These are phyloP conservation scores for Microcyclospora tardicrescens DNA, from an alignment of 2,329 filamentous ascomycete species.

Conservation along the genomic window DNA sequence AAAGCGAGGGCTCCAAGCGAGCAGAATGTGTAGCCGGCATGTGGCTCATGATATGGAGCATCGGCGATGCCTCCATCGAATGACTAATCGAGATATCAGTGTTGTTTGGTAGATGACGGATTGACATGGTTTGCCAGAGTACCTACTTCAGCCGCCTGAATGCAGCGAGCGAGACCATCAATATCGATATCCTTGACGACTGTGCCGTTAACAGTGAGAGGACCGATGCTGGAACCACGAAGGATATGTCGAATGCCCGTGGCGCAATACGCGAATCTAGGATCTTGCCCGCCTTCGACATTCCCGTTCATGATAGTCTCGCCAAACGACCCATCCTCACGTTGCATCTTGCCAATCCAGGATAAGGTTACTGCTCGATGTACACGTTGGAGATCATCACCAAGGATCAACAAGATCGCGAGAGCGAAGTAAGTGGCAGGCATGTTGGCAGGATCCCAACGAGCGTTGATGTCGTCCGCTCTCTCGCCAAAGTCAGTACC, in stretches of 20 bases:
- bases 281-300: slow-evolving; percentile 69
- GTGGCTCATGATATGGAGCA: slow-evolving; percentile 65
- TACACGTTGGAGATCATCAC: slow-evolving; percentile 49
- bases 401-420: slow-evolving; percentile 54
- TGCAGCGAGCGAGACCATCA: slow-evolving; percentile 54
- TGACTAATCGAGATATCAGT: slow-evolving; percentile 36
- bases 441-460: slow-evolving; percentile 66
- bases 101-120: slow-evolving; percentile 22
- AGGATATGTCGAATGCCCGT: slow-evolving; percentile 72
- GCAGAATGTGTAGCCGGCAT: slow-evolving; percentile 86
- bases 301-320: slow-evolving; percentile 53
- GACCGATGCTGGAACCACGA: slow-evolving; percentile 36
- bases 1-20: slow-evolving; percentile 66
- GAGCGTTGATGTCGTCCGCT: slow-evolving; percentile 38
- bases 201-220: slow-evolving; percentile 39
- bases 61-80: slow-evolving; percentile 81
- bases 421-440: slow-evolving; percentile 85
- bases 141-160: slow-evolving; percentile 45
- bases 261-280: slow-evolving; percentile 78
- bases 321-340: slow-evolving; percentile 79
- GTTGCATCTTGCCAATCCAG: slow-evolving; percentile 68
- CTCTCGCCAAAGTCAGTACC: slow-evolving; percentile 45
- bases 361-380: slow-evolving; percentile 51
- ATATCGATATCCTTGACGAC: slow-evolving; percentile 63
- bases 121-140: slow-evolving; percentile 2